phyloP scores from a whole-genome alignment of 805 yeast genomes.

The Ogataea nitratoaversa region DNA sequence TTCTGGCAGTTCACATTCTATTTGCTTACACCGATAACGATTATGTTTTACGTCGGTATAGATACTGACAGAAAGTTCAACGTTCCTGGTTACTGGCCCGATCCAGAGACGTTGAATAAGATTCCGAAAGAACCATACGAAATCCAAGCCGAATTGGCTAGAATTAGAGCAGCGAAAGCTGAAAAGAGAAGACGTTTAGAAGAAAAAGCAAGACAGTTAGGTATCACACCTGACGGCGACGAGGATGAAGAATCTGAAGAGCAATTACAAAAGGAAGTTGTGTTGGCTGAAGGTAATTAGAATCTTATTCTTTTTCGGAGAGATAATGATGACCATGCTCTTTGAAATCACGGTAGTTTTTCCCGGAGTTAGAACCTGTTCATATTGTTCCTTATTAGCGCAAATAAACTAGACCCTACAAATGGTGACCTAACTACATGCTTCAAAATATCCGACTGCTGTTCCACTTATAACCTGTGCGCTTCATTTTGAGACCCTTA shows the following conservation, averaged over 20 bases:
- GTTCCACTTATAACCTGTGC: no score
- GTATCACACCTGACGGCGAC: conserved; percentile 52
- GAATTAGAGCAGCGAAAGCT: conserved; percentile 71
- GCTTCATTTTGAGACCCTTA: no score
- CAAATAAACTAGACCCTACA: no score
- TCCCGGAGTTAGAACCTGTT: no score
- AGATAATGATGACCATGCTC: no score
- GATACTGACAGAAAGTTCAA: conserved; percentile 86
- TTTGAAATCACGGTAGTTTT: no score
- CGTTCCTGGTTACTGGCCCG: conserved; percentile 96
- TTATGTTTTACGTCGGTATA: conserved; percentile 90
- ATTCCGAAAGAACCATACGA: conserved; percentile 92
- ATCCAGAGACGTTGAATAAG: conserved; percentile 84
- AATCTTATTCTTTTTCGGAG: no score
- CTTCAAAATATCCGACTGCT: no score
- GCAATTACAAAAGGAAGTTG: neutral
- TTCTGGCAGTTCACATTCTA: conserved; percentile 66
- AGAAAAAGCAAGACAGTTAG: conserved; percentile 63
- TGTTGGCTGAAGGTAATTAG: neutral
- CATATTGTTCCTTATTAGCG: no score
- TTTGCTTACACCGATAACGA: conserved; percentile 79
- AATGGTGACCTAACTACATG: no score
- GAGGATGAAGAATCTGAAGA: conserved; percentile 28
- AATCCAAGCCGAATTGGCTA: conserved; percentile 84
- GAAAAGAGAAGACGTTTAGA: conserved; percentile 74